Evolutionary conservation across 2,329 filamentous ascomycete genomes (phyloP), one percentile per base, ranked within the genome.

Genomic region (Epichloe hybrida): DNA sequence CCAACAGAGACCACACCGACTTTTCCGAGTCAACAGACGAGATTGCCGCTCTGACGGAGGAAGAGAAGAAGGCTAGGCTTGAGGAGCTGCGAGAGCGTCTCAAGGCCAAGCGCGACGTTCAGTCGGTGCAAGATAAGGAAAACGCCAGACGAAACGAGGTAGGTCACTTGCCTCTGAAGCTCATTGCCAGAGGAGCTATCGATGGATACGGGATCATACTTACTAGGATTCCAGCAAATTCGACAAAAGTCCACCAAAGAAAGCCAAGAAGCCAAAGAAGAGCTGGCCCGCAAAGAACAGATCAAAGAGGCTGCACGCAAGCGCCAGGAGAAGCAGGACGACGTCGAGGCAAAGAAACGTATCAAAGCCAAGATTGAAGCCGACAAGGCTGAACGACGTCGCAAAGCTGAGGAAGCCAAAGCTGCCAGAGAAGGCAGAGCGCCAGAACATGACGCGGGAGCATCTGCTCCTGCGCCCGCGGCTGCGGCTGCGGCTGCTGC

Each of bases 21-120:
- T 98, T 98, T 64, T 79, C 86, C 20, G 89, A 98, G 66, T 96
- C 90, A 0, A 91, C 87, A 4, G 91, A 97, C 61, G 89, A 94
- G 63, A 83, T 98, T 58, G 84, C 86, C 3, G 88, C 91, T 0
- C 71, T 98, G 61, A 96, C 90, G 0, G 89, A 91, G 57, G 90
- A 94, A 54, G 84, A 98, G 70, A 96, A 93, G 74, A 83, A 83
- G 62, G 76, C 80, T n/a, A 84, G 78, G 59, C 76, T 98, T 3
- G 74, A 80, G 35, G 86, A 93, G 59, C 75, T 96, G 44, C 79
- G 82, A 35, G 75, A 81, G 59, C 84, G 81, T 56, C 73, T 91
- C 27, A 79, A 80, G 44, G 81, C 77, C 53, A 95, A 94, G 75
- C 78, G 79, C 55, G 83, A 84, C 0, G 73, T 67, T 9, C 79